phyloP scores from a whole-genome alignment of 139 green algal species.

The Zygnema circumcarinatum region DNA sequence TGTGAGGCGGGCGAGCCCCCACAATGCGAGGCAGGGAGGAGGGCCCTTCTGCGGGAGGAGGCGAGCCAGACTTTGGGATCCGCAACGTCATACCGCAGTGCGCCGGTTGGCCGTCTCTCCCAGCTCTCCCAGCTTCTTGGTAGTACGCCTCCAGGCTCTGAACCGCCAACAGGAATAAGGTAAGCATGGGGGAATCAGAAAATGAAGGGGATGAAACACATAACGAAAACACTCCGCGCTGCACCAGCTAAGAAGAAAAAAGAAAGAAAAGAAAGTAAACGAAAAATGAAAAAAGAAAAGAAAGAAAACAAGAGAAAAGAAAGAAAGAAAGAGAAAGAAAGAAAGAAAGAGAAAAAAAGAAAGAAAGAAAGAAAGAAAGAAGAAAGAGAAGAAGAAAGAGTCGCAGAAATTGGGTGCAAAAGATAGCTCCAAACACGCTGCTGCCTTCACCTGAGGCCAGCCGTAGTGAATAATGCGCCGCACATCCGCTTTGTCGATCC shows the following conservation, averaged over 20 bases:
- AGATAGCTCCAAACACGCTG: too few species aligned
- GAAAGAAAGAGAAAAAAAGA: background rate
- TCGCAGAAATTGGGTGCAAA: too few species aligned
- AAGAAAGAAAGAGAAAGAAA: background rate
- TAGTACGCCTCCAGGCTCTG: slow-evolving; percentile 65
- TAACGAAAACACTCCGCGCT: background rate
- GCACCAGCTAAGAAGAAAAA: background rate
- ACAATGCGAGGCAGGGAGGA: too few species aligned
- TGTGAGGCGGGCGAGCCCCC: too few species aligned
- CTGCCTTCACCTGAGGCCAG: slow-evolving; percentile 60
- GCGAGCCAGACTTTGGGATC: too few species aligned
- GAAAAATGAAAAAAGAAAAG: background rate
- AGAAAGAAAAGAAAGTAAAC: background rate
- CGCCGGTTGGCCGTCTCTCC: slow-evolving; percentile 18
- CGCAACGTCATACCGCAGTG: slow-evolving; percentile 22
- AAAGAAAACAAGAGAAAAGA: background rate
- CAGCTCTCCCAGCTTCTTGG: slow-evolving; percentile 65
- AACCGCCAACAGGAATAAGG: background rate
- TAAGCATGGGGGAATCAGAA: background rate
- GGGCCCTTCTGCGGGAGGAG: too few species aligned
- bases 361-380: background rate
- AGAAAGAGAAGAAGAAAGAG: too few species aligned
- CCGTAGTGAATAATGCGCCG: slow-evolving; percentile 60
- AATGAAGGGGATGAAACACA: background rate
- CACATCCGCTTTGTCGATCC: slow-evolving; percentile 67